A percentile compares a stretch with the other conserved stretches of the same genome.
Conservation (phyloP, 106 monocot species). For the Acorus gramineus region DNA sequence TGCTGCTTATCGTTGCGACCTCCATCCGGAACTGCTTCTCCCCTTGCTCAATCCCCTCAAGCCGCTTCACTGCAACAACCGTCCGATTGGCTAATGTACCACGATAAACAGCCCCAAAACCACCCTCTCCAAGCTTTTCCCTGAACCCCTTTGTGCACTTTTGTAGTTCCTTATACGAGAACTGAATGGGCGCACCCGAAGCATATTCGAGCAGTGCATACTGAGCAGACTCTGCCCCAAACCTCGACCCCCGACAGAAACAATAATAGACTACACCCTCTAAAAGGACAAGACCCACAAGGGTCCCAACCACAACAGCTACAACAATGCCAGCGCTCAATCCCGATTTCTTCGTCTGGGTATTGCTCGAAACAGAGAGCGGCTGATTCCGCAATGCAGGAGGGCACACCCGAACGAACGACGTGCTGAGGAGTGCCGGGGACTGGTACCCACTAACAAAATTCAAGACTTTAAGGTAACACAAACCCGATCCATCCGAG, state of each 20-base stretch:
- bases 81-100: too few species aligned
- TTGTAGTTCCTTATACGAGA: conserved; percentile 63
- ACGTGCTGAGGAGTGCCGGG: background rate
- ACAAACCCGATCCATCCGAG: background rate
- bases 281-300: conserved; percentile 31
- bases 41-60: too few species aligned
- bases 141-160: conserved; percentile 18
- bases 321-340: conserved; percentile 37
- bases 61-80: too few species aligned
- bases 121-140: too few species aligned
- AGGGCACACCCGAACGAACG: background rate
- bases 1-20: too few species aligned
- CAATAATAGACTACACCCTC: conserved; percentile 62
- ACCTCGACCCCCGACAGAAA: conserved; percentile 49
- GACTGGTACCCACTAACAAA: background rate
- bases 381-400: conserved; percentile 20
- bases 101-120: too few species aligned
- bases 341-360: conserved; percentile 1
- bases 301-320: conserved; percentile 24
- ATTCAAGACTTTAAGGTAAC: background rate
- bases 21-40: too few species aligned
- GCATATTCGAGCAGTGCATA: conserved; percentile 75
- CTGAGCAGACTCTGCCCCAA: conserved; percentile 46
- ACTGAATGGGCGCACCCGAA: conserved; percentile 77
- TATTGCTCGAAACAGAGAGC: background rate